These are phyloP conservation scores for Saccharomyces kudriavzevii DNA, from an alignment of 805 yeast species.

Conservation along the genomic window DNA sequence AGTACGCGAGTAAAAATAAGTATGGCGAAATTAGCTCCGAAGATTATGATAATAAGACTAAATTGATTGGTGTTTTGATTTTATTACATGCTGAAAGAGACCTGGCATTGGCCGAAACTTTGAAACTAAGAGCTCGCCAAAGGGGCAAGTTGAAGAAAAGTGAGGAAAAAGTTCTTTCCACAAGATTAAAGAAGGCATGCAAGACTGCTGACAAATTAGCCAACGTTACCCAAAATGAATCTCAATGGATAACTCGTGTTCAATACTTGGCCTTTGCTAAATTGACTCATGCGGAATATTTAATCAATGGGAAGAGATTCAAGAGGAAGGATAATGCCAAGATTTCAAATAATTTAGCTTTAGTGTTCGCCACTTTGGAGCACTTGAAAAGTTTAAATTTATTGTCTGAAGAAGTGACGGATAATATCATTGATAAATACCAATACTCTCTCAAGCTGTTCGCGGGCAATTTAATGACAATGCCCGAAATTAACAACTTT, in stretches of 20 bases:
- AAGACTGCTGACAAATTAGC: constrained; percentile 38
- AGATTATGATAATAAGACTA: constrained; percentile 43
- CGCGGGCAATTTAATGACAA: constrained; percentile 18
- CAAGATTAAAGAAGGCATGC: constrained; percentile 62
- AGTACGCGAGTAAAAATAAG: constrained; percentile 44
- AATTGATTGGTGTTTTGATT: constrained; percentile 47
- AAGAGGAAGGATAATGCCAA: constrained; percentile 16
- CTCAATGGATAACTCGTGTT: constrained; percentile 28
- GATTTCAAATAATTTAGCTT: constrained; percentile 19
- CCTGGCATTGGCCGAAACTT: constrained; percentile 25
- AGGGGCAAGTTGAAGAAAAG: constrained; percentile 27
- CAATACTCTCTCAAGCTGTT: constrained; percentile 25
- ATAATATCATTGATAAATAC: constrained; percentile 20
- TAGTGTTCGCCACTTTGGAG: constrained; percentile 21
- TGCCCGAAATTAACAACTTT: constrained; percentile 19
- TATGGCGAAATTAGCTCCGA: constrained; percentile 39
- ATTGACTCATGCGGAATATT: constrained; percentile 41
- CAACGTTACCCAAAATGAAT: constrained; percentile 34
- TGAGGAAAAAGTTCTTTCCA: constrained; percentile 41
- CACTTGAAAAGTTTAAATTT: constrained; percentile 11
- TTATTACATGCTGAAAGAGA: constrained; percentile 73
- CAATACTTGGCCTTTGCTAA: constrained; percentile 38
- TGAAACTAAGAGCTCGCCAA: constrained; percentile 25
- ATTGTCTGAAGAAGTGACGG: constrained; percentile 14
- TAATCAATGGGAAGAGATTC: constrained; percentile 20